A percentile compares a stretch with the other conserved stretches of the same genome.
Conservation (phyloP, 78 protist species). For the Dictyostelium brefeldianum region DNA sequence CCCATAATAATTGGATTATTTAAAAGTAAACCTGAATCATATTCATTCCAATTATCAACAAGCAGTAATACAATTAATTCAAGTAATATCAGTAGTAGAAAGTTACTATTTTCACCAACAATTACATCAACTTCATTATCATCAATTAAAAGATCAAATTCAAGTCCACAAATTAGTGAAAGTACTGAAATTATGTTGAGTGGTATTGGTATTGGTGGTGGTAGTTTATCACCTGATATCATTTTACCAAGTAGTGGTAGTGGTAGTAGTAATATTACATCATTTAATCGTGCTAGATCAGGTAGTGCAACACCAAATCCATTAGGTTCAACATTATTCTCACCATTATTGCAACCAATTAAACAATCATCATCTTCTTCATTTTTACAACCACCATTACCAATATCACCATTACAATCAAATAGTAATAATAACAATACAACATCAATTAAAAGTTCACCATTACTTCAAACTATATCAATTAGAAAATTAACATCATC, state of each 20-base stretch:
- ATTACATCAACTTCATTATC: background rate
- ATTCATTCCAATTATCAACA: background rate
- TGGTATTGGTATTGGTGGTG: background rate
- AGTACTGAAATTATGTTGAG: background rate
- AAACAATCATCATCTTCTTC: background rate
- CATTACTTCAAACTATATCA: conserved; percentile 60
- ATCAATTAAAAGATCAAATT: background rate
- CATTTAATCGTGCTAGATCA: background rate
- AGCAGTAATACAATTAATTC: too few relatives aligned
- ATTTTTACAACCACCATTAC: background rate
- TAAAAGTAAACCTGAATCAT: background rate
- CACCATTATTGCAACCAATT: conserved; percentile 3
- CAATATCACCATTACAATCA: background rate
- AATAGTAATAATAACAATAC: background rate
- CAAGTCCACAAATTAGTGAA: background rate
- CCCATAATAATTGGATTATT: conserved; percentile 46
- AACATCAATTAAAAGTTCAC: conserved; percentile 10
- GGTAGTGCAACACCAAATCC: conserved; percentile 4
- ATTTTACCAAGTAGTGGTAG: background rate
- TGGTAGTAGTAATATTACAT: background rate
- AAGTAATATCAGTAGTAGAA: background rate
- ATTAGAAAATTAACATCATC: conserved; percentile 66
- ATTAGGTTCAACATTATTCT: background rate
- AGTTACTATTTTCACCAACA: background rate
- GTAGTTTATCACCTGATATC: conserved; percentile 37